Evolutionary conservation across 139 green algal species (phyloP), one percentile per base, ranked within the genome.

Genomic region (Chlamydomonas applanata): DNA sequence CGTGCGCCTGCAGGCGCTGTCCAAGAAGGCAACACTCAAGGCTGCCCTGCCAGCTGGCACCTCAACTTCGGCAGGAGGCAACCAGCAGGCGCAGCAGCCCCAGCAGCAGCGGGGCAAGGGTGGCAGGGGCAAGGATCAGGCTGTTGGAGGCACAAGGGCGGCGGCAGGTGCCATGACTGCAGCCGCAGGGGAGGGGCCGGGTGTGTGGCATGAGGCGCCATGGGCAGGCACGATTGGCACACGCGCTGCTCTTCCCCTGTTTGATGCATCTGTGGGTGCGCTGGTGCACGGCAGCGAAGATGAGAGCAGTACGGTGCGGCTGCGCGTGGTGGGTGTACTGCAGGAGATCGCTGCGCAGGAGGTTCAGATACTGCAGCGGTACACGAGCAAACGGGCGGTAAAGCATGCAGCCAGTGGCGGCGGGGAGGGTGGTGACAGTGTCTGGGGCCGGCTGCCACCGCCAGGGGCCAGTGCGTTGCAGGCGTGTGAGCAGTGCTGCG

Each of bases 281-380:
- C 59, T 66, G 24, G 59, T 66, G 25, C 59, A 66, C 25, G 22
- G 59, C 59, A 66, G n/a, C 22, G 59, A 66, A 35, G 59, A 66
- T 35, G 59, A 66, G 25, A 29, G 29, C 24, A 66, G 59, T 9
- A 9, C 29, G 59, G 59, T 66, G 25, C 24, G 25, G 17, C 4
- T 66, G 40, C 7, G 40, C 40, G 40, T 49, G 40, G 40, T 49
- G 40, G 40, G 40, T 49, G 40, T 49, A 49, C 40, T 49, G 40
- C 40, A 11, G 40, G 40, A 7, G 11, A 11, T 49, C 11, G 40
- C 40, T 49, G 40, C 40, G 11, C 40, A 49, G 40, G 40, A 49
- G 40, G 40, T 49, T 11, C 40, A 49, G 11, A 11, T 49, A 49
- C 40, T 49, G 11, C 40, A 19, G 40, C 40, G 11, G 40, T 11